Base-by-base conservation (phyloP, 129 eudicot species). In the Glebionis coronaria region DNA sequence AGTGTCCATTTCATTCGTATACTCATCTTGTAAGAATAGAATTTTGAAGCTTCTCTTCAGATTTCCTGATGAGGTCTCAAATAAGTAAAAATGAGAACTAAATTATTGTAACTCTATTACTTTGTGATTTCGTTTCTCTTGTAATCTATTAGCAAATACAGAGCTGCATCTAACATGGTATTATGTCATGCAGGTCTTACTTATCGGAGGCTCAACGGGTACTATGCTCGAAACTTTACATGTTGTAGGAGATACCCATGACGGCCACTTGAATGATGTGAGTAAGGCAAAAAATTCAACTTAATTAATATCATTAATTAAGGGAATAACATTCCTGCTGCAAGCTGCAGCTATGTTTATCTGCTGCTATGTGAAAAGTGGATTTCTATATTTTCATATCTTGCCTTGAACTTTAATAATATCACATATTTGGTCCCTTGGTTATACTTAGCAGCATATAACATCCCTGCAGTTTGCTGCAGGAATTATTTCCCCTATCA, bases 161-260 rank as follows among this genome's bases (percentile, higher is more conserved):
- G 27, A 5, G 71, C 15, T 67, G n/a, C 18, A 57, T 67, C 65
- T 63, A 16, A 76, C 58, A 44, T 67, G 14, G 28, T 63, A 35
- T 40, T 18, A 27, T 21, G 69, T 68, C 68, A 61, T 82, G 50
- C 83, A 94, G 99, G 99, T 94, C 56, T 76, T 94, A 78, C 82
- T 94, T 73, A 94, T 94, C 64, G 99, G 99, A 75, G 99, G 99
- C 66, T 94, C 99, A 71, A 94, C 99, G 5, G 99, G 99, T 57
- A 94, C 99, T 68, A 94, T 94, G 99, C 88, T 94, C 72, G 99
- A 90, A 87, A 83, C 93, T 29, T 80, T 94, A 65, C 75, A 94
- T 58, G 99, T 94, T 68, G 85, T 90, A 23, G 99, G 99, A 70
- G 99, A 94, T 75, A 75, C 69, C 28, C 84, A 79, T 44, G 95